Evolutionary conservation across 2,329 filamentous ascomycete species (phyloP), one percentile per base, ranked within the genome.

Genomic region (Stachybotrys elegans): DNA sequence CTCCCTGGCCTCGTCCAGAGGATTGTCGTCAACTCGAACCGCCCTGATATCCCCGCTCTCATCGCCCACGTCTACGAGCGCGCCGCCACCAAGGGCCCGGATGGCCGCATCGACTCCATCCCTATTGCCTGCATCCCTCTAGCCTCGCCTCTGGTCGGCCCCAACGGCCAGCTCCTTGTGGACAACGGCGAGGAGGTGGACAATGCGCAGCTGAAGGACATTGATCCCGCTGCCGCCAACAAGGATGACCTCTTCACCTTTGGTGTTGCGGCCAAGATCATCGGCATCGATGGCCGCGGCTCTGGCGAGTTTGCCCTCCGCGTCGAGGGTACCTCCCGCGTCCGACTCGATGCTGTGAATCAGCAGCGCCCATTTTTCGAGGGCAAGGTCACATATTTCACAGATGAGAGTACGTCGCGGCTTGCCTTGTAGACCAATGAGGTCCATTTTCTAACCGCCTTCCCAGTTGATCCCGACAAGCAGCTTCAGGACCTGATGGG

Each of bases 51-150:
- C 53, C 85, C 89, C 43, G 87, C 92, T 41, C 79, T 97, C 36
- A 81, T 98, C 45, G 87, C 90, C 17, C 84, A 85, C 54, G 80
- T 95, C 48, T 92, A 95, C 67, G 86, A 86, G 57, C 82, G 83
- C 54, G 83, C 84, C 22, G 75, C 86, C 25, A 78, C 80, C 32
- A 84, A 83, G 56, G 79, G 84, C 52, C 78, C 81, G 22, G 78
- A 76, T 49, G 75, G 81, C 53, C 72, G 78, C 50, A 73, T 84
- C 58, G 78, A 83, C 53, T 72, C 74, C 52, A 81, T 95, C 54
- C 83, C 87, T 8, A 83, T 97, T 52, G 89, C 86, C 43, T 97
- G 92, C 63, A 83, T 97, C 43, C 93, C 93, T 17, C 73, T 96
- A 48, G 84, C 76, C 51, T 93, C 88, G 40, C 83, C 84, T 4